Evolutionary conservation across 2,329 filamentous ascomycete genomes (phyloP).

Genomic region (Cladophialophora bantiana): DNA sequence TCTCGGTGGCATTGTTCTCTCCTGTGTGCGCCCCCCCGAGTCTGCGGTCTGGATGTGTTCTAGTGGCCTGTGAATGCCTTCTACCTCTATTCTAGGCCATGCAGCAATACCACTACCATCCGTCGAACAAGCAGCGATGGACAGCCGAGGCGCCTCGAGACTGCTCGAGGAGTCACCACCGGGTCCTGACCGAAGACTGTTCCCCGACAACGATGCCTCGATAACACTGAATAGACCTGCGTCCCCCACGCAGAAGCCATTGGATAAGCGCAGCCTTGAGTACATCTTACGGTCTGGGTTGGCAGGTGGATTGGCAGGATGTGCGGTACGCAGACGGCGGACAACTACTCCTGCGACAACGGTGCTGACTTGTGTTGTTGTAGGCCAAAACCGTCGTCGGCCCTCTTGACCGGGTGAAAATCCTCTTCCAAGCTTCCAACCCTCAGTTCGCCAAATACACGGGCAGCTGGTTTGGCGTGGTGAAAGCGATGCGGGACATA

Average conservation of each 20-base stretch:
- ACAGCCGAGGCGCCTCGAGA: conserved; percentile 48
- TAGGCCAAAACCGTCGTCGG: conserved; percentile 96
- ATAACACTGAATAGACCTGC: conserved; percentile 51
- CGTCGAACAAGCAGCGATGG: conserved; percentile 58
- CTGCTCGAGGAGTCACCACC: conserved; percentile 43
- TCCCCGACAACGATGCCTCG: conserved; percentile 61
- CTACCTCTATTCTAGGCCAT: conserved; percentile 63
- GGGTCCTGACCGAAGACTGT: conserved; percentile 49
- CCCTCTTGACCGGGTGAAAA: conserved; percentile 96
- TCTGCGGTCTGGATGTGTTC: conserved; percentile 11
- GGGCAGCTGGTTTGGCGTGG: conserved; percentile 84
- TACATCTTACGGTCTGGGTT: conserved; percentile 84
- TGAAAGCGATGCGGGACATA: conserved; percentile 83
- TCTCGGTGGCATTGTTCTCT: background rate
- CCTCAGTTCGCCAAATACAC: conserved; percentile 94
- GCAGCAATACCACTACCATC: conserved; percentile 46
- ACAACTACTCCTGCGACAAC: conserved; percentile 9
- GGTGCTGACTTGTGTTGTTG: conserved; percentile 26
- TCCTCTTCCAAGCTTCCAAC: conserved; percentile 95
- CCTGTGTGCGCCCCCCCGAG: background rate
- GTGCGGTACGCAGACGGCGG: conserved; percentile 71
- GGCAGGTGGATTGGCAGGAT: conserved; percentile 89
- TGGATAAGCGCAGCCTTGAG: conserved; percentile 76
- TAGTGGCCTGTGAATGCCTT: conserved; percentile 56
- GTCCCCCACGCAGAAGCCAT: conserved; percentile 51